Evolutionary conservation across 2,329 filamentous ascomycete genomes (phyloP).

Genomic region (Sporothrix phasma): DNA sequence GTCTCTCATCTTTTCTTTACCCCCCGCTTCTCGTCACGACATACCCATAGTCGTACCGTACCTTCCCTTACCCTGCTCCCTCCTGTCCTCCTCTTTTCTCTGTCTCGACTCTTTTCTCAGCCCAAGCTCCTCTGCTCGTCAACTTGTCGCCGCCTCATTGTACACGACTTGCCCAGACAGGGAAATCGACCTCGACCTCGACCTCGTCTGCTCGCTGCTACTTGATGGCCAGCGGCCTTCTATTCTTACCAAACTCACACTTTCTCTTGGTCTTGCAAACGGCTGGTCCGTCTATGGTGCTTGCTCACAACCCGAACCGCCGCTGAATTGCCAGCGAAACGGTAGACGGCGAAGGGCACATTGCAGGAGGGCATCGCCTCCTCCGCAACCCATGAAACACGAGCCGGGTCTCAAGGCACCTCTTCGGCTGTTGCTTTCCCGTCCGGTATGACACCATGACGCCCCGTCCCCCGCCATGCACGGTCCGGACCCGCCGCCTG

Average conservation of each 20-base stretch:
- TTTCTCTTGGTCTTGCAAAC: not conserved
- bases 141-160: not conserved
- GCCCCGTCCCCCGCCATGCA: not conserved
- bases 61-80: not conserved
- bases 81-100: not conserved
- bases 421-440: constrained; percentile 13
- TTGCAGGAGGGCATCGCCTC: not conserved
- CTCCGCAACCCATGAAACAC: not conserved
- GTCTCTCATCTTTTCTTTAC: not conserved
- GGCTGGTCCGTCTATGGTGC: not conserved
- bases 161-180: not conserved
- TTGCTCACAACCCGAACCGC: not conserved
- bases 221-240: not conserved
- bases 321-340: not conserved
- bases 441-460: constrained; percentile 14
- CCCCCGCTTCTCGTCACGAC: not conserved
- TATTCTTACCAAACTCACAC: not conserved
- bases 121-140: not conserved
- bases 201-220: not conserved
- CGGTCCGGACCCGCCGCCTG: not conserved
- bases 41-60: not conserved
- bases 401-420: not conserved
- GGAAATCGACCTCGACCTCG: not conserved
- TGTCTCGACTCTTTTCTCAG: not conserved
- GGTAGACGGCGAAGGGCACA: not conserved